Base-by-base conservation (phyloP, 192 early-diverging fungal genomes). In the Entomortierella beljakovae region DNA sequence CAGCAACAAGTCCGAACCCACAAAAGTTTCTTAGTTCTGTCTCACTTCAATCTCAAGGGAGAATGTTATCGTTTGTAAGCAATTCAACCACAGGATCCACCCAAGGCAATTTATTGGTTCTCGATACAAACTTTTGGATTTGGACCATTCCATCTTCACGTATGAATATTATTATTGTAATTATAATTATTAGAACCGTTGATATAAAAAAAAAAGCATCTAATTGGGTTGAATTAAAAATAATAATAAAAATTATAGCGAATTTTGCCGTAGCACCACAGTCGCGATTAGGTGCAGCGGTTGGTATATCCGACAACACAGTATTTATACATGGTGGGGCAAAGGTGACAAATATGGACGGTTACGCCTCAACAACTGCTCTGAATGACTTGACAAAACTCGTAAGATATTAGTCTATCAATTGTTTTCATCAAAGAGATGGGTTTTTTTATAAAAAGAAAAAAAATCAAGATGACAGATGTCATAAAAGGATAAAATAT, bases 81-180 rank as follows among this genome's bases (percentile, higher is more conserved):
- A 86, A 86, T 59, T 84, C 81, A 20, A 67, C 85, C 13, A 69
- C 57, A n/a, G 57, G 35, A 40, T 43, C 61, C 8, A 13, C 70
- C 4, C 50, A 68, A 13, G 76, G 71, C 29, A 54, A 80, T 26
- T 65, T 86, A 18, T 79, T 84, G 15, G 62, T 81, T 38, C 58
- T 86, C 20, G 81, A 84, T 51, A 81, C 72, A 16, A 81, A 71
- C 40, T 60, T 63, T 40, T 86, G 85, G 85, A 60, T 58, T 28
- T 84, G 82, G 85, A 80, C 62, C 56, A 71, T 79, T 33, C 85
- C 85, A n/a, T 70, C 55, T n/a, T 72, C 83, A 57, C 68, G 84
- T 83, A 82, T 70, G 22, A 33, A 23, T 37, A 35, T 15, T 1
- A 9, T 35, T 11, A 25, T n/a, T 51, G 5, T 38, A n/a, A 29